Evolutionary conservation across 176 grass and related monocot genomes (phyloP).

Genomic region (Dendrocalamus sinicus): DNA sequence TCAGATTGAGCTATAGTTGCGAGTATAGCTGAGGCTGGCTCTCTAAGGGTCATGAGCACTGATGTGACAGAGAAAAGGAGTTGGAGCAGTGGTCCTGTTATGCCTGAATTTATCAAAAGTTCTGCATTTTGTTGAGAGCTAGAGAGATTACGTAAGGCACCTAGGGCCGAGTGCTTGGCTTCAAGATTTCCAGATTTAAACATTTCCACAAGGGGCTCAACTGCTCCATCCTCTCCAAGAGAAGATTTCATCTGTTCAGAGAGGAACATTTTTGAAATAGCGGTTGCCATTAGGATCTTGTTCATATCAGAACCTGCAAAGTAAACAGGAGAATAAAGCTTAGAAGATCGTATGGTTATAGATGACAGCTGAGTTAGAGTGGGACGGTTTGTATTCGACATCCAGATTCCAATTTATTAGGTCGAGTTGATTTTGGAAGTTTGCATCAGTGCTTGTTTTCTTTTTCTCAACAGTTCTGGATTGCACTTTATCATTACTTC

Average conservation of each 20-base stretch:
- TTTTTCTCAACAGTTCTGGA: not conserved
- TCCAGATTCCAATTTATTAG: not conserved
- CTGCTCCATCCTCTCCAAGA: constrained; percentile 73
- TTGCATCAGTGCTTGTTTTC: not conserved
- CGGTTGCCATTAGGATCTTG: constrained; percentile 91
- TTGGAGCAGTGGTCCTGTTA: constrained; percentile 66
- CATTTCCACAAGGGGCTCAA: constrained; percentile 82
- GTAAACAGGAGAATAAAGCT: constrained; percentile 11
- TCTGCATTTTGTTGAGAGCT: constrained; percentile 64
- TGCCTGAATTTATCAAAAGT: constrained; percentile 64
- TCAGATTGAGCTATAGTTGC: constrained; percentile 77
- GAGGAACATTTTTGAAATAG: constrained; percentile 89
- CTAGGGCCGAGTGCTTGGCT: constrained; percentile 71
- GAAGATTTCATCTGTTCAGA: constrained; percentile 73
- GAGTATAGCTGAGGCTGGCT: constrained; percentile 81
- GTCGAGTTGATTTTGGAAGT: not conserved
- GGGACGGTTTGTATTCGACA: not conserved
- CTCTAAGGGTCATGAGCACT: constrained; percentile 78
- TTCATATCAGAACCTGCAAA: constrained; percentile 94
- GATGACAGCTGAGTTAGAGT: not conserved
- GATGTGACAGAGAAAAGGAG: constrained; percentile 92
- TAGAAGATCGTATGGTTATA: not conserved
- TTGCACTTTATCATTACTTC: not conserved
- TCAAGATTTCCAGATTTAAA: constrained; percentile 85
- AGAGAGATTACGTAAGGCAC: constrained; percentile 79